Percentiles rank a stretch among this genome's conserved stretches.
These are phyloP conservation scores for Acanthamoeba healyi DNA, from an alignment of 208 protist species.

Conservation along the genomic window DNA sequence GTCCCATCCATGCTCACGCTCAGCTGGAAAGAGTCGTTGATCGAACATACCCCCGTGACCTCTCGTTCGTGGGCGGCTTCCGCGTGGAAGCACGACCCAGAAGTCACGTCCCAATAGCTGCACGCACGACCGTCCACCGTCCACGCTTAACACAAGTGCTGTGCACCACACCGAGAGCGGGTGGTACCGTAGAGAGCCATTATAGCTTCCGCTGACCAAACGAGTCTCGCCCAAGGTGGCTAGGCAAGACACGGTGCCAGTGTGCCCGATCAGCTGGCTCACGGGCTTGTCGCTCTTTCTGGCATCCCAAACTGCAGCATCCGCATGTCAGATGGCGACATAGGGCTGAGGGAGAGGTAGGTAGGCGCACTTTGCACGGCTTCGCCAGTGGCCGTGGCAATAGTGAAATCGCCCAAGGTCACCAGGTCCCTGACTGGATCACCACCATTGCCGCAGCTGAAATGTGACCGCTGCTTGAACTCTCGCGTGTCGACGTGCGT, in stretches of 20 bases:
- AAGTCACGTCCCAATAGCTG: not conserved
- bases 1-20: constrained; percentile 3
- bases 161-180: not conserved
- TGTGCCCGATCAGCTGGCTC: not conserved
- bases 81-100: not conserved
- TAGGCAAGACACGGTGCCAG: not conserved
- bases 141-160: not conserved
- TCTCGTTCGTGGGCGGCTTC: not conserved
- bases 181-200: not conserved
- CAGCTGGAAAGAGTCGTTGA: not conserved
- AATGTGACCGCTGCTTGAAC: not conserved
- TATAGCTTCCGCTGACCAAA: not conserved
- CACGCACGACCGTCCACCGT: not conserved
- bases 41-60: not conserved
- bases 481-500: not conserved
- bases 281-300: not conserved
- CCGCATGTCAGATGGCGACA: too few species aligned
- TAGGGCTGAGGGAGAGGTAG: not conserved
- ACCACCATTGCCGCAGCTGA: not conserved
- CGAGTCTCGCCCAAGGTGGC: not conserved
- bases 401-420: not conserved
- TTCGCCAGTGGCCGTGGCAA: not conserved
- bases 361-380: not conserved
- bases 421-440: not conserved
- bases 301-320: not conserved